Conservation (phyloP, 345 rosid species). For the Salix suchowensis region DNA sequence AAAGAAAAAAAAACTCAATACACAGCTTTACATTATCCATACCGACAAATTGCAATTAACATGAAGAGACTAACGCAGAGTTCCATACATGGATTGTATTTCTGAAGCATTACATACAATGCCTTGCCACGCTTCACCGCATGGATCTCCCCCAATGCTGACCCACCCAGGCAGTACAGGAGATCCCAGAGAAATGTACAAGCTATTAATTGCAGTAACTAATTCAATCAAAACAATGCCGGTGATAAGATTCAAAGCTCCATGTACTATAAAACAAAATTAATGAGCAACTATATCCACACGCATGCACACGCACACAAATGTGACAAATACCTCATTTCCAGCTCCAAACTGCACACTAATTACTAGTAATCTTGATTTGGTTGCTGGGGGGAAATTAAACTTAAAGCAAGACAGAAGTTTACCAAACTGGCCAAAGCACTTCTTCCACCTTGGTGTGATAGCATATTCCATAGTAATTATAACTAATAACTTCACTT, state of each 20-base stretch:
- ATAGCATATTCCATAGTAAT: background rate
- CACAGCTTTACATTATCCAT: background rate
- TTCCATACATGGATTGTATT: conserved; percentile 50
- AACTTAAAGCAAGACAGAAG: background rate
- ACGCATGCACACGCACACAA: no score
- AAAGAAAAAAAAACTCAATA: background rate
- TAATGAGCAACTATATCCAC: background rate
- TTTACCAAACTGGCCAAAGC: background rate
- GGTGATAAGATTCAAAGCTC: conserved; percentile 16
- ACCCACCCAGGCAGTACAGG: conserved; percentile 93
- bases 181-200: conserved; percentile 63
- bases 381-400: background rate
- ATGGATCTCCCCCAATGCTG: conserved; percentile 90
- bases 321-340: background rate
- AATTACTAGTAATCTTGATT: background rate
- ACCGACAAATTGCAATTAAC: background rate
- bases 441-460: background rate
- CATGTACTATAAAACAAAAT: background rate
- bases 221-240: conserved; percentile 41
- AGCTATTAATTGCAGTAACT: conserved; percentile 83
- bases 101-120: conserved; percentile 60
- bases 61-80: background rate
- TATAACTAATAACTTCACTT: background rate
- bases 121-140: conserved; percentile 93
- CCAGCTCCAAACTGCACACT: background rate